A percentile compares a stretch with the other conserved stretches of the same genome.
phyloP scores from a whole-genome alignment of 2,329 filamentous ascomycete species.

The Aphanocladium album region DNA sequence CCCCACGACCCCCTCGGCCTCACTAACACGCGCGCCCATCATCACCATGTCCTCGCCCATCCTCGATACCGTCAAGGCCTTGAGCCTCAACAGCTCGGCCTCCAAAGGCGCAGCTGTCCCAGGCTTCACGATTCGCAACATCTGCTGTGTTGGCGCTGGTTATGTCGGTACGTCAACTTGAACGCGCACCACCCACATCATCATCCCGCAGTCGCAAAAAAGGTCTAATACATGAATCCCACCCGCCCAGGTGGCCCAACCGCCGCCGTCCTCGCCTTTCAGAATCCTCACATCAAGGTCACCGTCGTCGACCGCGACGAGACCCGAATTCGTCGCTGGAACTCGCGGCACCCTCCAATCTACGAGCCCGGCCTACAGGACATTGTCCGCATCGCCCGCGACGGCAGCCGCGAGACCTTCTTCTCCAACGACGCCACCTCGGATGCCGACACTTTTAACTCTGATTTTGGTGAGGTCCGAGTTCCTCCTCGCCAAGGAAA shows the following conservation, averaged over 20 bases:
- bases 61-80: constrained; percentile 26
- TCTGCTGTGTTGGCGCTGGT: constrained; percentile 71
- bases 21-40: neutral
- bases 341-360: constrained; percentile 67
- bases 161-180: constrained; percentile 60
- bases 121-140: constrained; percentile 44
- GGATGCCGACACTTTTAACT: constrained; percentile 26
- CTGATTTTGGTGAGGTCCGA: constrained; percentile 26
- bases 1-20: neutral
- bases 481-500: constrained; percentile 53
- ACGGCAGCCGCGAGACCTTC: constrained; percentile 44
- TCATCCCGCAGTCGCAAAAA: neutral
- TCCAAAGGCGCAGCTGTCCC: constrained; percentile 25
- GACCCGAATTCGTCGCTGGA: constrained; percentile 65
- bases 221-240: neutral
- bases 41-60: constrained; percentile 14
- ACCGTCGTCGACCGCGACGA: constrained; percentile 70
- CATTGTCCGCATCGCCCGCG: constrained; percentile 60
- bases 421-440: constrained; percentile 34
- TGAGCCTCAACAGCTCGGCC: constrained; percentile 29
- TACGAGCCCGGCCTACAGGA: constrained; percentile 68
- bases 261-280: constrained; percentile 66
- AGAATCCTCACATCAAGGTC: constrained; percentile 66
- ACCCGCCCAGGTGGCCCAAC: constrained; percentile 60
- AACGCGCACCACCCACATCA: neutral